phyloP scores from a whole-genome alignment of 192 early-diverging fungal genomes.

The Umbelopsis sp. region DNA sequence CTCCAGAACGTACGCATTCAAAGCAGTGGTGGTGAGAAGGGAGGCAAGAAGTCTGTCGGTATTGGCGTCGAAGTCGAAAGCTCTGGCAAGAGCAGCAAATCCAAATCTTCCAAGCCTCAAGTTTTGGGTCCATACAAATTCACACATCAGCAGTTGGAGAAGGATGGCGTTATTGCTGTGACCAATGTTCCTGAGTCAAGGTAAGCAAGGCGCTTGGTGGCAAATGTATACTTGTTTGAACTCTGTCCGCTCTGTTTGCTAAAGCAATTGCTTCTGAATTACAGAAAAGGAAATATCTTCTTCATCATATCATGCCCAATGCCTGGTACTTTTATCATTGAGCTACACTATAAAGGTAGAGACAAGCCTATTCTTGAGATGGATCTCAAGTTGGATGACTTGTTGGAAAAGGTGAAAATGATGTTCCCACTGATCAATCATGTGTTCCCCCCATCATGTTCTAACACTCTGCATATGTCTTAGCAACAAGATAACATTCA shows the following conservation, averaged over 20 bases:
- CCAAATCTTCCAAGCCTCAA: conserved; percentile 35
- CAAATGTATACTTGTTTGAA: too few species aligned
- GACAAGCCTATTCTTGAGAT: conserved; percentile 94
- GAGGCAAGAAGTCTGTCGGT: conserved; percentile 42
- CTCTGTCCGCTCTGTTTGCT: too few species aligned
- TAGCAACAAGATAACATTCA: conserved; percentile 91
- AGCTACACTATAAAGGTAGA: conserved; percentile 87
- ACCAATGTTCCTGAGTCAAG: conserved; percentile 91
- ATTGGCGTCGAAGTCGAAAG: conserved; percentile 64
- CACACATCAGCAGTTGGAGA: conserved; percentile 81
- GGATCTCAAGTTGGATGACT: conserved; percentile 89
- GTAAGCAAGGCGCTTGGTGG: conserved; percentile 32
- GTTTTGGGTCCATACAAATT: conserved; percentile 80
- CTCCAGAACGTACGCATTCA: conserved; percentile 90
- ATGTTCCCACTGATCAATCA: neutral
- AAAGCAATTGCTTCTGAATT: neutral
- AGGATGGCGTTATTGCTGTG: conserved; percentile 89
- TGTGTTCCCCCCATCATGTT: neutral
- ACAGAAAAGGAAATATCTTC: conserved; percentile 80
- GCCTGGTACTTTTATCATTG: conserved; percentile 88
- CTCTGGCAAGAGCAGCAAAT: conserved; percentile 44
- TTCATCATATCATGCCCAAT: conserved; percentile 88
- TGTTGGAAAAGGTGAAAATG: conserved; percentile 66
- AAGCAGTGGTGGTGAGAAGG: conserved; percentile 48
- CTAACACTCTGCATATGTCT: too few species aligned